Evolutionary conservation across 2,329 filamentous ascomycete species (phyloP).

Genomic region (Pestalotiopsis sp.): DNA sequence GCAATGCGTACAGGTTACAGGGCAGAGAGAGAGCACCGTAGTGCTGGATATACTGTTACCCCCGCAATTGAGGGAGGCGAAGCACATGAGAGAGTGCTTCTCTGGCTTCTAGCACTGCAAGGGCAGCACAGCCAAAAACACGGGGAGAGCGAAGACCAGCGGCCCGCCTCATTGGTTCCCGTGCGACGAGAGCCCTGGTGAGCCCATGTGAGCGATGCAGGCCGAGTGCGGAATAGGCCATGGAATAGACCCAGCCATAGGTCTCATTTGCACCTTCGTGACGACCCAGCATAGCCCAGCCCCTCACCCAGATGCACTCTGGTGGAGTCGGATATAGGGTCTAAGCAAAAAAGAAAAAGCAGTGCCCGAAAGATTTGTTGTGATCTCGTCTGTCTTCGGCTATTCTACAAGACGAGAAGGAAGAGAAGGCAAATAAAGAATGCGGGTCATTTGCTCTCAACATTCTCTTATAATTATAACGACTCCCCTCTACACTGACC

Average conservation of each 20-base stretch:
- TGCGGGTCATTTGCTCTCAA: not conserved
- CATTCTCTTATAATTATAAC: not conserved
- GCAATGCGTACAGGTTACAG: not conserved
- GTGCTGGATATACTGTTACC: not conserved
- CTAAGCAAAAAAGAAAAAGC: not conserved
- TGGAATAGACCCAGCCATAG: not conserved
- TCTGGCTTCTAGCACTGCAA: not conserved
- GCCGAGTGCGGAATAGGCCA: not conserved
- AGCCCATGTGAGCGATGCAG: not conserved
- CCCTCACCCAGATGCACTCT: conserved; percentile 1
- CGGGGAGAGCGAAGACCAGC: not conserved
- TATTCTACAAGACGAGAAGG: not conserved
- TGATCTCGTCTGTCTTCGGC: not conserved
- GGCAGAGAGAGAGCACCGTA: not conserved
- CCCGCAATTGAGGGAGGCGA: not conserved
- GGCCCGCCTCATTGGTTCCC: not conserved
- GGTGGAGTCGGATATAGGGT: not conserved
- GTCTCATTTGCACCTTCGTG: conserved; percentile 11
- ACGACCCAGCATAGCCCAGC: conserved; percentile 3
- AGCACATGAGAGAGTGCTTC: not conserved
- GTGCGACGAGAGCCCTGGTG: not conserved
- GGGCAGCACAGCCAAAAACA: not conserved
- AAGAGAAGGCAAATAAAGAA: not conserved
- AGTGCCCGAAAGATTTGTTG: not conserved
- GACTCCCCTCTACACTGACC: not conserved